Evolutionary conservation across 257 asterid genomes (phyloP), one percentile per base, ranked within the genome.

Genomic region (Mentha longifolia): DNA sequence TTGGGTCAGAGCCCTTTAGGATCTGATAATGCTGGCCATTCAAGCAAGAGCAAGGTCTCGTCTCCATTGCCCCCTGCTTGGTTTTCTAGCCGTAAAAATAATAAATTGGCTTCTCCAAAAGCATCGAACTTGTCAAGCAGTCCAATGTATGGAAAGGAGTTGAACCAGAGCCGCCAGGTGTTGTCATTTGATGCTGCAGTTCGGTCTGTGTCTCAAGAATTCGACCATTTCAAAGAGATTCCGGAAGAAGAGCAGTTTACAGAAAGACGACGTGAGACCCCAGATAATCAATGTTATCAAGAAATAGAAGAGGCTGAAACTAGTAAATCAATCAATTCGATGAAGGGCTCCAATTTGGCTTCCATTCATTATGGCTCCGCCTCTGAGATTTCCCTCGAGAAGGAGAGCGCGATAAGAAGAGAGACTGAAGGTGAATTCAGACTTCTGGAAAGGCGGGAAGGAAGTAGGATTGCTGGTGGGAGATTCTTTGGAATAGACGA

Each of bases 351-450:
- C 67, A 71, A 56, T 64, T 19, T 50, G 13, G 20, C 68, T 20
- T 84, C 86, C 45, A 77, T 76, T 50, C 83, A 64, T 56, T 87
- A 88, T 79, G 92, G 86, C 45, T 79, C 82, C 49, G 67, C 75
- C 20, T 79, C 89, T 52, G 87, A 85, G 77, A 65, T 79, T 50
- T 77, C 68, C 60, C 74, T 77, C 2, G 98, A 89, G 78, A 93
- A 91, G 81, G 99, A 89, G 79, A 94, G 96, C 73, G 96, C 97
- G 17, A 92, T 95, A 79, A 87, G 97, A 79, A 81, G 98, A 78
- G 98, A 95, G 81, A 92, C 97, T 9, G 99, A 92, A 78, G 98
- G 99, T 12, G 99, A 90, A 47, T 95, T 92, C 79, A 80, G 98
- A 74, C 80, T 95, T 35, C 82, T 92, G 52, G 99, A 87, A 76